Evolutionary conservation across 345 rosid species (phyloP), one percentile per base, ranked within the genome.

Genomic region (Eucalyptus pauciflora): DNA sequence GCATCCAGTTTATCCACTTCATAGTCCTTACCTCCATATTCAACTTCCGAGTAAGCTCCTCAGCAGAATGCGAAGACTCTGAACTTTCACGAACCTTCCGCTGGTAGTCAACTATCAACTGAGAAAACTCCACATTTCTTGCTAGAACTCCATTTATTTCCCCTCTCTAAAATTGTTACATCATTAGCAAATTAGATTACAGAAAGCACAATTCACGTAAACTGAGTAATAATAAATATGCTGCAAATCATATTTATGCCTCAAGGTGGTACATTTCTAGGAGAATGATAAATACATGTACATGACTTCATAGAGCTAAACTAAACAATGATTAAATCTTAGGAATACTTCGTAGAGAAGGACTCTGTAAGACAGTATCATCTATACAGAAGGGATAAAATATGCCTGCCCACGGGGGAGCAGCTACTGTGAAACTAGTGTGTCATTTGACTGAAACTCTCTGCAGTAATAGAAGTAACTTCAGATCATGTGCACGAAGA

Each of bases 51-150:
- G 96, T 94, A 50, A 64, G 92, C 90, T 97, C 99, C 96, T 97
- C 97, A 20, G 97, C 95, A 80, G 95, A 92, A 88, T 93, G 94
- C 90, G 93, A 67, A 91, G 97, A 94, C 88, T 94, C 97, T 67
- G 96, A 93, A 93, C 94, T 94, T 93, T 97, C 99, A 50, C 96
- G 98, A 86, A 96, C 88, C 93, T 93, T 97, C 88, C 94, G 93
- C 90, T 97, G 99, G 89, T 94, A 96, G 88, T 97, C 97, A 81
- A 97, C 91, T 29, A 97, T 94, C 88, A 97, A 90, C 88, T 94
- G 99, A 48, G 99, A 93, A 88, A 96, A 95, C 94, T 97, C 99
- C 88, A 95, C 97, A 91, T 97, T 97, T 91, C 98, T 94, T 86
- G 98, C 93, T 91, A 95, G 88, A 88, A 95, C 91, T 81, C 95